Base-by-base conservation (phyloP, 2,329 filamentous ascomycete genomes). In the Hypoxylon sp. region DNA sequence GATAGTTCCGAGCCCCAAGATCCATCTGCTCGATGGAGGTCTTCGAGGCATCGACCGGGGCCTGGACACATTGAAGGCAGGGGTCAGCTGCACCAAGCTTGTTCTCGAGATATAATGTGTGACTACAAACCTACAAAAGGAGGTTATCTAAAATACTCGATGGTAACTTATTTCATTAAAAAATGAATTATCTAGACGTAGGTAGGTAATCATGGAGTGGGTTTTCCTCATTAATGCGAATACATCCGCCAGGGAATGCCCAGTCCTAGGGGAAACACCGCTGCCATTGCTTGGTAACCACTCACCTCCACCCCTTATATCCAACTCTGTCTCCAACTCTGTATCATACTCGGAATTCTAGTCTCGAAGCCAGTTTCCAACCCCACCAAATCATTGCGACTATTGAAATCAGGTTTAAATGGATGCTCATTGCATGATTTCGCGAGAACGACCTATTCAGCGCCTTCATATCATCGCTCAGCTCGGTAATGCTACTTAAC, bases 31-130 rank as follows among this genome's bases (percentile, higher is more conserved):
- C 1, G 82, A 80, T 1, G 80, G 71, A 33, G 81, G 82, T 0
- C 47, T 84, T 55, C 74, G 63, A 5, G 72, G 73, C 44, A 74
- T 84, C 1, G 81, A 83, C 73, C 60, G 37, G 59, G 82, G 78
- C n/a, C 54, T 83, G 64, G 78, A 83, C 24, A 62, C 44, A 14
- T 54, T 84, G 13, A 63, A 67, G 0, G 59, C 31, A n/a, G 82
- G 83, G 0, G 81, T 84, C 11, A 84, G 81, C 48, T 83, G 82
- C 66, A 76, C 72, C 0, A 84, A 84, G 73, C 75, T 84, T 61
- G 76, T 84, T 39, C 71, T 83, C 53, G 79, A 84, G 62, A 33
- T 83, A 73, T 68, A 44, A 47, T 51, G 19, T 5, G 42, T 39
- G 33, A 2, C 29, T 31, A 31, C 31, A 3, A 24, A 17, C 2